Conservation (phyloP, 139 green algal species). For the Tetratostichococcus sp. region DNA sequence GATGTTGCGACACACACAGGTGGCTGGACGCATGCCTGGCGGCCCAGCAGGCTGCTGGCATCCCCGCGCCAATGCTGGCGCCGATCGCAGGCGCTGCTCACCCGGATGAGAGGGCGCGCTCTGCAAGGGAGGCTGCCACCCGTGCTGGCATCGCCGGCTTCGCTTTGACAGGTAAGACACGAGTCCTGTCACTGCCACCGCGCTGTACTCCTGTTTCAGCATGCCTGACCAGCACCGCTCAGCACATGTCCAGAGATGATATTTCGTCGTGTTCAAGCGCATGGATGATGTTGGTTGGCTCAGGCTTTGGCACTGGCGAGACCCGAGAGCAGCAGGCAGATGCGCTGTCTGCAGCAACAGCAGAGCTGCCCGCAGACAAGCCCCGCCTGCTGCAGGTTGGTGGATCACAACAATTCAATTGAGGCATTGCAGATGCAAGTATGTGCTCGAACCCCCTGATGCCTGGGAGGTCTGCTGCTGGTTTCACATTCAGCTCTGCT, state of each 20-base stretch:
- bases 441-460: too few relatives aligned
- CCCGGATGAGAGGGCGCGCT: conserved; percentile 25
- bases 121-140: conserved; percentile 23
- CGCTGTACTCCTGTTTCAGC: too few relatives aligned
- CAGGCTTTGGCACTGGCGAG: conserved; percentile 67
- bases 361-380: conserved; percentile 34
- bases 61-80: conserved; percentile 19
- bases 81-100: conserved; percentile 34
- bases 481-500: too few relatives aligned
- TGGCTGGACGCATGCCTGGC: conserved; percentile 57
- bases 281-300: too few relatives aligned
- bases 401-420: too few relatives aligned
- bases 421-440: too few relatives aligned
- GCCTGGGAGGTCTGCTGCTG: too few relatives aligned
- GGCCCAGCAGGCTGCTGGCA: not conserved
- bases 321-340: conserved; percentile 16
- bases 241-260: too few relatives aligned
- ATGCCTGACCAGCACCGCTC: too few relatives aligned
- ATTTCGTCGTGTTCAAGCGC: too few relatives aligned
- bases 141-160: conserved; percentile 5
- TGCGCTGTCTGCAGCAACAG: conserved; percentile 34
- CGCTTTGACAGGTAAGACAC: not conserved
- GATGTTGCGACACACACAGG: too few relatives aligned
- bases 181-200: too few relatives aligned
- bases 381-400: conserved; percentile 24